Evolutionary conservation across 202 grass and related monocot species (phyloP), one percentile per base, ranked within the genome.

Genomic region (Setaria italica): DNA sequence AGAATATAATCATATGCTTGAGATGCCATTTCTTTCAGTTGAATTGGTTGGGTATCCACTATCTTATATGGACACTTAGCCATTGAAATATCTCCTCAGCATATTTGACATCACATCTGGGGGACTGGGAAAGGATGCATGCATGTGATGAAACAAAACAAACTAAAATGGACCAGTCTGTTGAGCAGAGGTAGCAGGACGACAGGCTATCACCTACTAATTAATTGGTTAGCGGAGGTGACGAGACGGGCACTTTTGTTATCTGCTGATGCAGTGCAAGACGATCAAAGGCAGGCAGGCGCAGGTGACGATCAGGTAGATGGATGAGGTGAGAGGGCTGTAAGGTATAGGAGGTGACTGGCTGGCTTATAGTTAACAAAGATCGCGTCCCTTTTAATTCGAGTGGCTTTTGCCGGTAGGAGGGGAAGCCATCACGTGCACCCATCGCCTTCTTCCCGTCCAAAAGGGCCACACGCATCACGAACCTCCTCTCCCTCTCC

Each of bases 341-440:
- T 53, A 79, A 30, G 54, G 75, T 74, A 20, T 39, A 69, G 70
- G 78, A 87, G 85, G 49, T 69, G 79, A 82, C 51, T 25, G 11
- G 69, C 15, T 59, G 71, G 29, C 70, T 73, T 53, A 74, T 76
- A 17, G 37, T 59, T 76, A 75, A 35, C 78, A 48, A 81, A 85
- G 73, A 57, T 51, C 17, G 29, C 25, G 19, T 16, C 83, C 17
- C 30, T 62, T 76, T 80, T 35, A 4, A 53, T 55, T 56, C 11
- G 2, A 15, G 72, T 34, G 57, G 39, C 42, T 62, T 80, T 87
- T 88, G 81, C 87, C 81, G 87, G 87, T 69, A 15, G 87, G 81
- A 74, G 39, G 69, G 87, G 87, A 80, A 60, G 59, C 76, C 76
- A 60, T 80, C 81, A 80, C 81, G 76, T 85, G 81, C 68, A 80